Evolutionary conservation across 192 early-diverging fungal species (phyloP).

Genomic region (Backusella parvicylindrica): DNA sequence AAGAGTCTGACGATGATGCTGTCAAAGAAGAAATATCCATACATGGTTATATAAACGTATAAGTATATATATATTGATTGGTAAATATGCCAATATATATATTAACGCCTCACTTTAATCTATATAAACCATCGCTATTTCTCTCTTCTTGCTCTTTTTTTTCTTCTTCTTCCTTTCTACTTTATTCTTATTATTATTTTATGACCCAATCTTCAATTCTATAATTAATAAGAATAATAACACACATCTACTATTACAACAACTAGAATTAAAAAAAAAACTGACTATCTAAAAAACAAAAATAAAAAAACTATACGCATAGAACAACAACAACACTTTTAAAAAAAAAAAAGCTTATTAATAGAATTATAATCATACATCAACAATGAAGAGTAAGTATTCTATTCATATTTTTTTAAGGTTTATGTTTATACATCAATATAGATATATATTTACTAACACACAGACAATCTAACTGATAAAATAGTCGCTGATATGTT

Average conservation of each 20-base stretch:
- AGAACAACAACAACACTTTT: background rate
- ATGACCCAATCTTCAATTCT: background rate
- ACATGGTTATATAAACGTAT: background rate
- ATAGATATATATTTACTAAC: background rate
- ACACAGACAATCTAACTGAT: background rate
- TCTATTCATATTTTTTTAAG: background rate
- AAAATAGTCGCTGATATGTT: conserved; percentile 20
- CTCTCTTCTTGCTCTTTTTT: background rate
- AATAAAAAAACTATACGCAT: background rate
- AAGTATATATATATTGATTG: background rate
- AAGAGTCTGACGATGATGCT: background rate
- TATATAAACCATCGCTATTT: background rate
- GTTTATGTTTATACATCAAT: background rate
- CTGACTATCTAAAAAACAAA: background rate
- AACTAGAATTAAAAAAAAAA: background rate
- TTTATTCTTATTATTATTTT: background rate
- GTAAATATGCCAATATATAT: background rate
- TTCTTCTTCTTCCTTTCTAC: background rate
- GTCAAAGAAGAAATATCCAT: background rate
- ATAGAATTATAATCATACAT: background rate
- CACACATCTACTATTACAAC: background rate
- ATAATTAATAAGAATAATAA: background rate
- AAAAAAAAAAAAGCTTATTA: background rate
- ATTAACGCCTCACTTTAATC: background rate
- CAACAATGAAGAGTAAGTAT: background rate